Base-by-base conservation (phyloP, 192 early-diverging fungal genomes). In the Mortierella claussenii region DNA sequence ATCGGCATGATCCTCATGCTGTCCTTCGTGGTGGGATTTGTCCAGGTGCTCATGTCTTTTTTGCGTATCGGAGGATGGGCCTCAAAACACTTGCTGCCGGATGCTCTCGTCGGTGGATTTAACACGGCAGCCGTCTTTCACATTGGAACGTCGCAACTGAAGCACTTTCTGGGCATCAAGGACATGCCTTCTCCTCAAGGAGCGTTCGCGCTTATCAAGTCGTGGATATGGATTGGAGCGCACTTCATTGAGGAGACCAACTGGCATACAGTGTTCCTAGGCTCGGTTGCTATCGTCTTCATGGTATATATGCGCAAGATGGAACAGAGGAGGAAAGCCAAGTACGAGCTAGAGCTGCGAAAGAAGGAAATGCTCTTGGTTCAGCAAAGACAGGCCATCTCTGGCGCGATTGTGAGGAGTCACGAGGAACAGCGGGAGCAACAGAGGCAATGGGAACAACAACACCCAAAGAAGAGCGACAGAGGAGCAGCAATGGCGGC, bases 71-170 rank as follows among this genome's bases (percentile, higher is more conserved):
- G 79, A 9, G 67, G 67, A 52, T 69, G 66, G 62, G 79, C 69
- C 18, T 69, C 79, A 21, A 71, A 71, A 21, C 68, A 79, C 40
- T 23, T 80, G 13, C 45, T 80, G 15, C 63, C 65, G 0, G 71
- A 74, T 50, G 69, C 79, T 7, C 60, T 80, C 0, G 67, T 80
- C 37, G 66, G 68, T 15, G 79, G 79, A 30, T 75, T 80, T 50
- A 75, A 67, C 28, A 69, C 79, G 3, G 79, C 71, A 2, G 70
- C 79, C 10, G 79, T 71, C 54, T 69, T 80, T 48, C 71, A 76
- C 37, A 80, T 80, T 20, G 74, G 67, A 23, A 69, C 74, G 7
- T 74, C 79, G 13, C 79, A 80, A 13, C 36, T 80, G 23, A 67
- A 71, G 13, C 70, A 69, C 46, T 71, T 80, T 50, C 57, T 80